Conservation (phyloP, 2,329 filamentous ascomycete genomes). For the Beauveria brongniartii region DNA sequence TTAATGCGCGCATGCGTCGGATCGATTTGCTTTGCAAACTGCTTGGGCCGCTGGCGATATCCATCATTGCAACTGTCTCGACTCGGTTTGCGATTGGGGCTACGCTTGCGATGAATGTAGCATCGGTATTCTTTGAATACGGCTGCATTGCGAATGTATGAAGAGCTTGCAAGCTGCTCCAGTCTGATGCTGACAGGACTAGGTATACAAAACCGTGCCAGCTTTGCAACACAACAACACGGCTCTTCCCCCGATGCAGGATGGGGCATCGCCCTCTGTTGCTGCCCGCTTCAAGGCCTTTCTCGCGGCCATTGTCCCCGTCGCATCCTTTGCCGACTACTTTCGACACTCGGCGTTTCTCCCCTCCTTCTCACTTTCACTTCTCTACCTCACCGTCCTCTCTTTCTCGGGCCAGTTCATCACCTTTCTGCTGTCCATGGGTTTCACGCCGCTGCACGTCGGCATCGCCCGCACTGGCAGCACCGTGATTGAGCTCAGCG, state of each 20-base stretch:
- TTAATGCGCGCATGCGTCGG: slow-evolving; percentile 54
- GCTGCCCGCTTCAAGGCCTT: background rate
- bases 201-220: slow-evolving; percentile 20
- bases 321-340: slow-evolving; percentile 32
- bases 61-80: slow-evolving; percentile 41
- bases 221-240: slow-evolving; percentile 11
- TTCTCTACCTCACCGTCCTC: slow-evolving; percentile 56
- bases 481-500: slow-evolving; percentile 48
- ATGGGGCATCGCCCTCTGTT: background rate
- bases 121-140: background rate
- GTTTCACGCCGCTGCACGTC: slow-evolving; percentile 43
- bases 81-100: slow-evolving; percentile 39
- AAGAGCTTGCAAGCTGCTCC: background rate
- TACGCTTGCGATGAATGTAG: slow-evolving; percentile 39
- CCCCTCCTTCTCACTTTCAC: slow-evolving; percentile 49
- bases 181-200: background rate
- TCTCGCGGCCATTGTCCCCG: slow-evolving; percentile 11
- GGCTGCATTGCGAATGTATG: slow-evolving; percentile 1
- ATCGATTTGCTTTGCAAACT: slow-evolving; percentile 55
- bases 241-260: background rate
- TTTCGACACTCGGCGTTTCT: slow-evolving; percentile 47
- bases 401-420: slow-evolving; percentile 55
- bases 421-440: slow-evolving; percentile 50
- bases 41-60: slow-evolving; percentile 46
- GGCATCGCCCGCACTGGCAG: slow-evolving; percentile 45